Conservation (phyloP, 2,329 filamentous ascomycete genomes). For the Apiospora pterosperma region DNA sequence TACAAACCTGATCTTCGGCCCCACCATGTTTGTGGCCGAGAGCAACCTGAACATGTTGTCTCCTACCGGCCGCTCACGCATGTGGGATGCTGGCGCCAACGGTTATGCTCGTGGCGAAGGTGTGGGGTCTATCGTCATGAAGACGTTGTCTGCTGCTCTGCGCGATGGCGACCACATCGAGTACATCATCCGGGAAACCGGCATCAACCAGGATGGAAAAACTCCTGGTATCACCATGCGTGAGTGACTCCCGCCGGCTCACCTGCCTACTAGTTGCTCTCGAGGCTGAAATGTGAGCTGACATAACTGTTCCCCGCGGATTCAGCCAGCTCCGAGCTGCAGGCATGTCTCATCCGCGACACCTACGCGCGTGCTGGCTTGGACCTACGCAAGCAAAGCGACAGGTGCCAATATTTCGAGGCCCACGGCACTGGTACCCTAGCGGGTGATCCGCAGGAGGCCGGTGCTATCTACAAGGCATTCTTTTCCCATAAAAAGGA, state of each 20-base stretch:
- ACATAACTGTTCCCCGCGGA: slow-evolving; percentile 18
- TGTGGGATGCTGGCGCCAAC: slow-evolving; percentile 48
- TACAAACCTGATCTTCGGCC: slow-evolving; percentile 4
- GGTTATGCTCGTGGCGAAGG: slow-evolving; percentile 32
- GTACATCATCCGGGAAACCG: slow-evolving; percentile 29
- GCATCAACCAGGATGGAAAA: slow-evolving; percentile 32
- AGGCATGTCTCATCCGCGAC: slow-evolving; percentile 25
- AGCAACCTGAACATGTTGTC: slow-evolving; percentile 42
- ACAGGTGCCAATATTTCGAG: slow-evolving; percentile 46
- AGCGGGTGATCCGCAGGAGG: slow-evolving; percentile 40
- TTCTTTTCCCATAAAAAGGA: slow-evolving; percentile 34
- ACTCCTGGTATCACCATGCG: slow-evolving; percentile 42
- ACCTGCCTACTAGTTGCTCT: no score
- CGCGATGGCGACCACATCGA: slow-evolving; percentile 29
- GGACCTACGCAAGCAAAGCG: slow-evolving; percentile 13
- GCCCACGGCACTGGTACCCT: slow-evolving; percentile 40
- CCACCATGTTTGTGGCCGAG: slow-evolving; percentile 32
- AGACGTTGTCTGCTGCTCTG: slow-evolving; percentile 34
- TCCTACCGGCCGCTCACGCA: slow-evolving; percentile 39
- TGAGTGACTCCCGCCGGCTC: background rate
- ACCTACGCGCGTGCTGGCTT: slow-evolving; percentile 29
- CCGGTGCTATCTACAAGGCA: slow-evolving; percentile 36
- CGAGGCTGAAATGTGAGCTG: no score
- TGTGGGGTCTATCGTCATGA: slow-evolving; percentile 34
- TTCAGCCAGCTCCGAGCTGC: slow-evolving; percentile 31